phyloP scores from a whole-genome alignment of 148 eudicot species.

The Camellia granthamiana region DNA sequence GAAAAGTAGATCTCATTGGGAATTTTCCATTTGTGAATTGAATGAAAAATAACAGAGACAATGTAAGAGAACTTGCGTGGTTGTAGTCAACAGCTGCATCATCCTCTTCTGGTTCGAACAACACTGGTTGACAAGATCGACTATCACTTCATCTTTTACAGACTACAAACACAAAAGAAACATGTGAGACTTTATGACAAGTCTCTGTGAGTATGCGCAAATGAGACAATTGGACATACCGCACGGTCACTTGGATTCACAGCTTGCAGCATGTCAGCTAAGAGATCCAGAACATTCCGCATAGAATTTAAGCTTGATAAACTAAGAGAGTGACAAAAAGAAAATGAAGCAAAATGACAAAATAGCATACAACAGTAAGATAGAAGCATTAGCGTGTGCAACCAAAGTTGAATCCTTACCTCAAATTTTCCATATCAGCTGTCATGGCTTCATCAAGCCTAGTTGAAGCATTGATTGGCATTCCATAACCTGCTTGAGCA shows the following conservation, averaged over 20 bases:
- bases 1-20: too few relatives aligned
- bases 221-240: constrained; percentile 37
- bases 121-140: constrained; percentile 81
- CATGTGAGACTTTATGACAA: background rate
- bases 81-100: constrained; percentile 74
- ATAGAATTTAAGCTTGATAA: constrained; percentile 62
- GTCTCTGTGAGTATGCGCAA: background rate
- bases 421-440: constrained; percentile 66
- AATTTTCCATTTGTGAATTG: background rate
- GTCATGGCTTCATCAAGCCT: constrained; percentile 93
- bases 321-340: constrained; percentile 30
- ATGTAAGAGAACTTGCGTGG: constrained; percentile 46
- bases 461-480: constrained; percentile 70
- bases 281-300: constrained; percentile 64
- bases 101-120: constrained; percentile 88
- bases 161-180: constrained; percentile 46
- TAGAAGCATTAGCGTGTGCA: background rate
- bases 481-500: constrained; percentile 68
- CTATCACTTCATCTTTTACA: constrained; percentile 82
- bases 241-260: constrained; percentile 65
- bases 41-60: background rate
- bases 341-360: background rate
- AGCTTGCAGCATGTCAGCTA: constrained; percentile 89
- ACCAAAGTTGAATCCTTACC: constrained; percentile 36
- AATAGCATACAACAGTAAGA: constrained; percentile 2